phyloP scores from a whole-genome alignment of 2,329 filamentous ascomycete species.

The Fusarium bactridioides region DNA sequence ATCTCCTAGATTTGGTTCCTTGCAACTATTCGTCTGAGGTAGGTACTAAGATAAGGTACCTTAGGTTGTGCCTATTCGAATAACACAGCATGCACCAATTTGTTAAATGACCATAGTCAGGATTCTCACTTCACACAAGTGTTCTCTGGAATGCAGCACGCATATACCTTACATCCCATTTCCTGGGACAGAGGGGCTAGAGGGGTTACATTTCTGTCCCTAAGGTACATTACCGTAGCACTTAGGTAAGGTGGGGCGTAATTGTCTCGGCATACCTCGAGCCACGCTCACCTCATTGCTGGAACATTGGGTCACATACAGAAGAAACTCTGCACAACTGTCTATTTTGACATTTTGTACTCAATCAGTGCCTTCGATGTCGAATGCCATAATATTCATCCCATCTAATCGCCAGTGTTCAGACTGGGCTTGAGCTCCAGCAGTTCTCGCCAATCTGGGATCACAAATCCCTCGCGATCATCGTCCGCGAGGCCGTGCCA shows the following conservation, averaged over 20 bases:
- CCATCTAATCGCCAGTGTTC: conserved; percentile 17
- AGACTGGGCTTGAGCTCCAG: conserved; percentile 17
- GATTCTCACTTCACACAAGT: neutral
- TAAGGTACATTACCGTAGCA: neutral
- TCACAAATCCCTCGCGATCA: conserved; percentile 51
- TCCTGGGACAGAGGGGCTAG: neutral
- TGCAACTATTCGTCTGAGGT: neutral
- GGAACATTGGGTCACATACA: neutral
- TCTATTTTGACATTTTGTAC: neutral
- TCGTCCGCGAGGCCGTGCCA: conserved; percentile 49
- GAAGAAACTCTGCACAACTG: neutral
- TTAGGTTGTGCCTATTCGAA: neutral
- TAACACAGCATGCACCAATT: neutral
- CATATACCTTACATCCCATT: neutral
- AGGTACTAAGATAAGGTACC: neutral
- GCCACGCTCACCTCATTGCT: neutral
- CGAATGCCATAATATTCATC: neutral
- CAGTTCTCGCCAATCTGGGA: conserved; percentile 58
- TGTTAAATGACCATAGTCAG: neutral
- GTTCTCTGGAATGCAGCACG: neutral
- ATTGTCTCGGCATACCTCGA: conserved; percentile 1
- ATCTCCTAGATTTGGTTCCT: neutral
- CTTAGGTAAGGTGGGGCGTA: conserved; percentile 8
- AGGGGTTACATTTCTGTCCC: neutral
- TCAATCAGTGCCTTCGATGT: neutral